Evolutionary conservation across 169 alveolate species (phyloP), one percentile per base, ranked within the genome.

Genomic region (Theileria sp.): DNA sequence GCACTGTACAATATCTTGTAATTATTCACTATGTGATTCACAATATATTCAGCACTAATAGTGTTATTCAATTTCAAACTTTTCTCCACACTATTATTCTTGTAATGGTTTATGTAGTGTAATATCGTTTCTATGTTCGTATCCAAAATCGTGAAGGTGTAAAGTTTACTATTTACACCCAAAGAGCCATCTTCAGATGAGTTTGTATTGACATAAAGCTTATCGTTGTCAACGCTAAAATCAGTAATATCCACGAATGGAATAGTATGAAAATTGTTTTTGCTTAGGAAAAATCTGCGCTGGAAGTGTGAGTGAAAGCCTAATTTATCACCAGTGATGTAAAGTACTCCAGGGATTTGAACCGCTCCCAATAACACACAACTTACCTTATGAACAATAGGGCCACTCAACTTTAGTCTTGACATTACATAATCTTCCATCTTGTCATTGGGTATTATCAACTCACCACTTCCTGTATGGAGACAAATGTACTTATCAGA

Each of bases 271-370:
- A 44, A 44, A 1, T 44, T 7, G 12, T 13, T 44, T 15, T 44
- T 44, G 54, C 17, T 44, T 15, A 44, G 54, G 54, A 44, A 44
- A 44, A 44, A 44, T 13, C 17, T 44, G 54, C 54, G 54, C 8
- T 44, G 54, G 76, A 68, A 68, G 25, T 51, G 65, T 10, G 89
- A 83, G 38, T 60, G 32, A 81, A 83, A 83, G 17, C 87, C 89
- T 28, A 83, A 10, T n/a, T 76, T 75, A 15, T 62, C 69, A 49
- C 75, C 60, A 6, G 89, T 77, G 30, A 83, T 73, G 80, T 83
- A 83, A 61, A 83, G 49, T 0, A 81, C 51, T 12, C 89, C 89
- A 9, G 74, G 82, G 19, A 13, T 8, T 13, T 44, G 54, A 8
- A 8, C 17, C 0, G 15, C 19, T 13, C 54, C 21, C 74, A 56